phyloP scores from a whole-genome alignment of 2,329 filamentous ascomycete species.

The Fusarium sterilihyphosum region DNA sequence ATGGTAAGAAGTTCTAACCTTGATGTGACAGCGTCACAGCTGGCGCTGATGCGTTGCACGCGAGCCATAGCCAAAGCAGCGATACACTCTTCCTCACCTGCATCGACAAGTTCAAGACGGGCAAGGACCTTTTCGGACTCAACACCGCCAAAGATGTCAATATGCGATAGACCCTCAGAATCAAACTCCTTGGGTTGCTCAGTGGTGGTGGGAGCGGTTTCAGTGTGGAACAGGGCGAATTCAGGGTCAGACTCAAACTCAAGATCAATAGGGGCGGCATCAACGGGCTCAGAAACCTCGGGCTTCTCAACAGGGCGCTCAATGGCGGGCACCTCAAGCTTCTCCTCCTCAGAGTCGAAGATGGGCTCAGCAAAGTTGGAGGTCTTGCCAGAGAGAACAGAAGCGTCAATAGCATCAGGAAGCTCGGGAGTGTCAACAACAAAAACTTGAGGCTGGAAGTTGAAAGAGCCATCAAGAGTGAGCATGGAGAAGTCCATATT shows the following conservation, averaged over 20 bases:
- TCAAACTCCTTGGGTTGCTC: constrained; percentile 53
- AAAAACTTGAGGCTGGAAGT: constrained; percentile 77
- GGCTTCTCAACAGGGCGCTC: constrained; percentile 57
- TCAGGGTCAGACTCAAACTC: constrained; percentile 71
- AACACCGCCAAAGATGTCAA: constrained; percentile 63
- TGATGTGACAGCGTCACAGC: constrained; percentile 49
- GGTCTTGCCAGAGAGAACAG: constrained; percentile 76
- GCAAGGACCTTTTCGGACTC: constrained; percentile 71
- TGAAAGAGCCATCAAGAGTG: constrained; percentile 65
- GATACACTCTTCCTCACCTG: constrained; percentile 58
- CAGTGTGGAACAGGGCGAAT: constrained; percentile 68
- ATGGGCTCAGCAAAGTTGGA: constrained; percentile 62
- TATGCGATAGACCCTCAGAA: constrained; percentile 52
- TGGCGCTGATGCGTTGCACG: constrained; percentile 59
- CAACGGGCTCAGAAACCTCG: constrained; percentile 43
- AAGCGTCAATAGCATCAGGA: constrained; percentile 67
- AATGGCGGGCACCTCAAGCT: constrained; percentile 65
- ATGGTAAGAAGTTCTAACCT: constrained; percentile 52
- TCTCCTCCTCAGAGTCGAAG: constrained; percentile 60
- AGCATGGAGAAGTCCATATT: constrained; percentile 79
- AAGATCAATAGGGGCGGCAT: constrained; percentile 53
- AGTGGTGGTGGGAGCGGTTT: constrained; percentile 37
- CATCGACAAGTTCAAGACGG: constrained; percentile 72
- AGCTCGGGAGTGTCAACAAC: constrained; percentile 78
- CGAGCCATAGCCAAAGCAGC: constrained; percentile 59